These are phyloP conservation scores for Gossypium gossypioides DNA, from an alignment of 441 rosid genomes.

Conservation along the genomic window DNA sequence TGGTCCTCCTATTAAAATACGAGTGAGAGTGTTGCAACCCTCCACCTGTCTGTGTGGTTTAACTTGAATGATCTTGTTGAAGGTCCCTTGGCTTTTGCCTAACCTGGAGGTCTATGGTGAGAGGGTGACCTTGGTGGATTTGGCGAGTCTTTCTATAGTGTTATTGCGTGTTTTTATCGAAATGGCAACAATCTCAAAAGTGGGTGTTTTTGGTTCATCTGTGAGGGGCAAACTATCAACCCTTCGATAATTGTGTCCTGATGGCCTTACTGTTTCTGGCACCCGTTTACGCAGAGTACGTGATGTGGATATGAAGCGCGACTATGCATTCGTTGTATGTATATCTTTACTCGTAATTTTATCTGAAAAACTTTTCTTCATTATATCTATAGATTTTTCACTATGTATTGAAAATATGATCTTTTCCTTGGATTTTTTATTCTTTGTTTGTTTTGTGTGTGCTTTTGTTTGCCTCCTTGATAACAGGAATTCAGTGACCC, in stretches of 20 bases:
- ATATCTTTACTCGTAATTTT: conserved; percentile 4
- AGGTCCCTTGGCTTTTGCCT: conserved; percentile 64
- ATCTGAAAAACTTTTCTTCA: background rate
- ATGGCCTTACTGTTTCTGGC: conserved; percentile 77
- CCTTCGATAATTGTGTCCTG: conserved; percentile 47
- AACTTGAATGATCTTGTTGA: conserved; percentile 58
- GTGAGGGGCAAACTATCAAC: conserved; percentile 47
- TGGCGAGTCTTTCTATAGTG: conserved; percentile 52
- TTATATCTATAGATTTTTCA: background rate
- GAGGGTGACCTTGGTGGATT: conserved; percentile 66
- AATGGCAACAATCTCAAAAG: conserved; percentile 49
- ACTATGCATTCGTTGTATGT: conserved; percentile 72
- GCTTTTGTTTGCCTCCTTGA: background rate
- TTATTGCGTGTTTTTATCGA: conserved; percentile 41
- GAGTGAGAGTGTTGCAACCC: conserved; percentile 26
- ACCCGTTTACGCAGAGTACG: conserved; percentile 73
- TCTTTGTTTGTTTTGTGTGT: background rate
- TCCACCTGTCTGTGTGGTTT: conserved; percentile 38
- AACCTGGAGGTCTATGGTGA: conserved; percentile 73
- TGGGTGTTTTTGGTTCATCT: conserved; percentile 63
- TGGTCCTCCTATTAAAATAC: conserved; percentile 16
- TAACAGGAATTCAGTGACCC: conserved; percentile 65
- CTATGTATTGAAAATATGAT: conserved; percentile 19
- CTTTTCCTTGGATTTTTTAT: background rate
- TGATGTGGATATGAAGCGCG: conserved; percentile 81